Conservation (phyloP, 129 eudicot species). For the Erigeron canadensis region DNA sequence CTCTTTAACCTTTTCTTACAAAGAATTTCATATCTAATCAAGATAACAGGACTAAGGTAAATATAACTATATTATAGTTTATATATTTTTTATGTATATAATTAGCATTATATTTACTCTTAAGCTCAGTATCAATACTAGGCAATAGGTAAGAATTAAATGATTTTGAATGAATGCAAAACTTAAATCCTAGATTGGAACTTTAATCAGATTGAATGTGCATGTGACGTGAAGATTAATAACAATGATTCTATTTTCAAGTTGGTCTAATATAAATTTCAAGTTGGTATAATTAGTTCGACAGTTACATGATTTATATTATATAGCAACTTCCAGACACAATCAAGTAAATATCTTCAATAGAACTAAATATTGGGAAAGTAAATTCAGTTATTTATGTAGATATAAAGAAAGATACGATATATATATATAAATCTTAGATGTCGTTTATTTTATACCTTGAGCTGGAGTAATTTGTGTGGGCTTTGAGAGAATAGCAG, state of each 20-base stretch:
- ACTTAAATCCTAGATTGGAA: background rate
- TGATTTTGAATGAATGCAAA: background rate
- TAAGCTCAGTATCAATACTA: no score
- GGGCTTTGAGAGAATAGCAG: slow-evolving; percentile 80
- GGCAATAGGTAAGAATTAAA: background rate
- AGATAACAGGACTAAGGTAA: background rate
- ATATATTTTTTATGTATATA: no score
- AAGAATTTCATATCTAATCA: background rate
- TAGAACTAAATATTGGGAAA: background rate
- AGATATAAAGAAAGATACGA: no score
- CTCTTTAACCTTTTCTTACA: background rate
- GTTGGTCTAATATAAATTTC: background rate
- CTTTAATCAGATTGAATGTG: background rate
- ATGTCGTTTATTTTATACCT: no score
- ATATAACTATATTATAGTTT: background rate
- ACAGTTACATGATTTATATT: background rate
- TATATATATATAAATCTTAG: no score
- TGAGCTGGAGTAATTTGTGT: slow-evolving; percentile 58
- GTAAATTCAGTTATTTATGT: no score
- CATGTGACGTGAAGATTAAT: no score
- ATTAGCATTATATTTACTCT: no score
- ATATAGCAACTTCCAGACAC: slow-evolving; percentile 3
- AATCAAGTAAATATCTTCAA: slow-evolving; percentile 1
- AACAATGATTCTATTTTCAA: background rate
- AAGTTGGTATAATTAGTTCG: slow-evolving; percentile 16